These are phyloP conservation scores for Gossypium arboreum DNA, from an alignment of 345 rosid genomes.

Conservation along the genomic window DNA sequence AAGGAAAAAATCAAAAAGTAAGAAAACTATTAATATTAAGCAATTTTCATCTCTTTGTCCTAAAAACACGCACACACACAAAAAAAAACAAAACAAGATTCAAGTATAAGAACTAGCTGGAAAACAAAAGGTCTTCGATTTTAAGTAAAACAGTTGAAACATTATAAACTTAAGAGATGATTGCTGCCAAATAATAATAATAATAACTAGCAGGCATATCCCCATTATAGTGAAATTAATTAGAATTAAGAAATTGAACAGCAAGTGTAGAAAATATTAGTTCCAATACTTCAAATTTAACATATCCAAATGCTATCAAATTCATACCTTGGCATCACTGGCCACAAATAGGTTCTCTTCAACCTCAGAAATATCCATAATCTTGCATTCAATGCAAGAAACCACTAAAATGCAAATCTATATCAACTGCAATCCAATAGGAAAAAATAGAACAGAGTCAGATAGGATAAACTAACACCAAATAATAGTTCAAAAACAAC, in stretches of 20 bases:
- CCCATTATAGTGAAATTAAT: neutral
- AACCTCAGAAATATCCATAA: conserved; percentile 81
- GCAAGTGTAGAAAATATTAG: neutral
- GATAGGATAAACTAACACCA: neutral
- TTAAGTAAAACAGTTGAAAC: neutral
- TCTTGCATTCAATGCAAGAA: conserved; percentile 32
- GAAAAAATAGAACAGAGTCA: conserved; percentile 19
- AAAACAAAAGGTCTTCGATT: neutral
- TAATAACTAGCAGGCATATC: neutral
- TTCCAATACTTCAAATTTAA: neutral
- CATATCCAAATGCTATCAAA: neutral
- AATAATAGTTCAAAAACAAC: conserved; percentile 7
- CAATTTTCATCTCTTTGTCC: neutral
- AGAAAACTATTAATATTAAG: conserved; percentile 4
- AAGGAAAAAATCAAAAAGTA: neutral
- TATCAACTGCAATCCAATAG: conserved; percentile 33
- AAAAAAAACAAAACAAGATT: neutral
- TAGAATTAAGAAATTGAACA: neutral
- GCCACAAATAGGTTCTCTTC: conserved; percentile 91
- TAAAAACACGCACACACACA: neutral
- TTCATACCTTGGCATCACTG: conserved; percentile 90
- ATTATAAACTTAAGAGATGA: neutral
- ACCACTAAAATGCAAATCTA: conserved; percentile 31
- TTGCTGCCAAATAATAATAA: neutral
- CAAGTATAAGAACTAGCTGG: neutral